Evolutionary conservation across 768 basidiomycete genomes (phyloP).

Genomic region (Pseudohyphozyma bogoriensis): DNA sequence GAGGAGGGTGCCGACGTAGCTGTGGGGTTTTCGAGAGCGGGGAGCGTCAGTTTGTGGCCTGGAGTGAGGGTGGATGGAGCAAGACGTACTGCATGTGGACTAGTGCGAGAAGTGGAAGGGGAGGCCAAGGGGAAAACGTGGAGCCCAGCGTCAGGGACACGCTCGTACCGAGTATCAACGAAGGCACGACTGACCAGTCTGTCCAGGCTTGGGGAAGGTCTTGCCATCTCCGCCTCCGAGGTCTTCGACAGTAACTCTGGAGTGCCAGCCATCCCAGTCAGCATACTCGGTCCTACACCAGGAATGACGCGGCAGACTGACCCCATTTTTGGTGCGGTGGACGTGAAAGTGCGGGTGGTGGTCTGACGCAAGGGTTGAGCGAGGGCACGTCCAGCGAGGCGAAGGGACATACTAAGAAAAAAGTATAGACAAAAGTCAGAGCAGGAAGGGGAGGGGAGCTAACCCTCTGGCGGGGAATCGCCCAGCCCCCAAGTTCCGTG

Average conservation of each 20-base stretch:
- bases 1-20: constrained; percentile 44
- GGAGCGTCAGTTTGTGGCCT: background rate
- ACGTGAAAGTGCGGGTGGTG: background rate
- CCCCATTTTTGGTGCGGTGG: no score
- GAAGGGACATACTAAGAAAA: no score
- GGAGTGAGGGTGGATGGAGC: background rate
- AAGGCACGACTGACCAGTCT: constrained; percentile 8
- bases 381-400: no score
- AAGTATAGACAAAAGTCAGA: no score
- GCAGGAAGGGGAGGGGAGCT: no score
- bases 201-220: constrained; percentile 57
- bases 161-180: no score
- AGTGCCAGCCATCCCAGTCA: no score
- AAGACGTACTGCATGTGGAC: constrained; percentile 73
- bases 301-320: no score
- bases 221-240: constrained; percentile 54
- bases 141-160: background rate
- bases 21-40: background rate
- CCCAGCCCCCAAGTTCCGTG: no score
- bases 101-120: constrained; percentile 43
- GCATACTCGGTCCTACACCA: no score
- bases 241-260: constrained; percentile 50
- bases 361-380: no score
- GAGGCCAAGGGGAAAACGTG: background rate
- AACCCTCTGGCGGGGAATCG: no score